A percentile compares a stretch with the other conserved stretches of the same genome.
These are phyloP conservation scores for Penicillium manginii DNA, from an alignment of 495 filamentous ascomycete genomes.

Conservation along the genomic window DNA sequence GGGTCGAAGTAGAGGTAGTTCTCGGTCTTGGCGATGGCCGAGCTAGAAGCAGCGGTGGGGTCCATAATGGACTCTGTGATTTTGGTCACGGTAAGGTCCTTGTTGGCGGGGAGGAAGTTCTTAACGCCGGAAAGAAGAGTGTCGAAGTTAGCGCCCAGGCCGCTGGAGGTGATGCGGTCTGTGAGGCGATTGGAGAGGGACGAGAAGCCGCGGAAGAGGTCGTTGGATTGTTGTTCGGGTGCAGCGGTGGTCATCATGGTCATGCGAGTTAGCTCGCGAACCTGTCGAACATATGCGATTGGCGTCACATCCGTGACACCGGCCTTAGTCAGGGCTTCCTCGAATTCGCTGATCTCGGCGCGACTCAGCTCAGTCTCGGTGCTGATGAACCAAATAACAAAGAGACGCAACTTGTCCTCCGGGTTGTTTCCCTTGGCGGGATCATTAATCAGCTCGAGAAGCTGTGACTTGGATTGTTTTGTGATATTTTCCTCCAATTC, in stretches of 20 bases:
- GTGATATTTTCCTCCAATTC: slow-evolving; percentile 93
- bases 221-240: slow-evolving; percentile 65
- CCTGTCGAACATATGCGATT: slow-evolving; percentile 85
- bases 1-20: slow-evolving; percentile 99
- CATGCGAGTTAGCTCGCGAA: slow-evolving; percentile 96
- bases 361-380: slow-evolving; percentile 87
- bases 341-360: slow-evolving; percentile 82
- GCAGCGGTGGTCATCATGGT: slow-evolving; percentile 95
- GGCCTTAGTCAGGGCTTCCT: slow-evolving; percentile 76
- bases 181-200: slow-evolving; percentile 88
- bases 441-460: slow-evolving; percentile 86
- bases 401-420: slow-evolving; percentile 86
- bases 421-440: slow-evolving; percentile 79
- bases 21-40: slow-evolving; percentile 95
- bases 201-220: slow-evolving; percentile 86
- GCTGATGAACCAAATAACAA: slow-evolving; percentile 97
- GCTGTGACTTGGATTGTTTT: slow-evolving; percentile 88
- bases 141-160: slow-evolving; percentile 89
- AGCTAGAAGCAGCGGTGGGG: slow-evolving; percentile 82
- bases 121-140: slow-evolving; percentile 97
- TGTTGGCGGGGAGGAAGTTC: slow-evolving; percentile 94
- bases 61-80: slow-evolving; percentile 99
- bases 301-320: slow-evolving; percentile 73
- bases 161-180: slow-evolving; percentile 89
- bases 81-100: slow-evolving; percentile 94